phyloP scores from a whole-genome alignment of 1,284 basidiomycete species.

The Ustilago bromivora region DNA sequence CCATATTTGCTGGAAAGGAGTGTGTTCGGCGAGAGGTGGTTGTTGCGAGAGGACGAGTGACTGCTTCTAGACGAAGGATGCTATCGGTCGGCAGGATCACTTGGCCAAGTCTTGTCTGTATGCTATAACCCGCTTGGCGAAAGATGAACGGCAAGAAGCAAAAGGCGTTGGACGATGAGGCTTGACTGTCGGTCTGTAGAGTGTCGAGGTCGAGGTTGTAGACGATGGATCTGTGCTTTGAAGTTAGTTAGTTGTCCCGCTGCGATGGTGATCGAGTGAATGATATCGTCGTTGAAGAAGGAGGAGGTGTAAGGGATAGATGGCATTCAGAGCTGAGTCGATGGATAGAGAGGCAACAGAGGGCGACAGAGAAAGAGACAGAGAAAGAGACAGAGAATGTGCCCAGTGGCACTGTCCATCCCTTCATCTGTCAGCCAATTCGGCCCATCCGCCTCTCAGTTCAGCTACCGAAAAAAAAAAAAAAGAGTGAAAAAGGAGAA shows the following conservation, averaged over 20 bases:
- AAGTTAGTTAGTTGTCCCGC: background rate
- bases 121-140: background rate
- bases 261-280: background rate
- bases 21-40: background rate
- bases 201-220: slow-evolving; percentile 1
- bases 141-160: background rate
- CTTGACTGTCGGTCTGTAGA: background rate
- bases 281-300: background rate
- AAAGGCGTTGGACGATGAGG: no score
- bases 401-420: background rate
- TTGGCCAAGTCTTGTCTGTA: background rate
- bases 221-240: background rate
- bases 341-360: background rate
- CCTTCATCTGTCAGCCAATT: slow-evolving; percentile 1
- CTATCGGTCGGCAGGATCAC: background rate
- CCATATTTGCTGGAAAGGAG: slow-evolving; percentile 10
- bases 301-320: background rate
- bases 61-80: background rate
- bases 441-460: background rate
- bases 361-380: background rate
- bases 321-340: background rate
- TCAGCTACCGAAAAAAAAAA: background rate
- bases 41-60: background rate
- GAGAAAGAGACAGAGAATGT: background rate
- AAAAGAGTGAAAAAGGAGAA: background rate